Conservation (phyloP, 345 rosid genomes). For the Schrenkiella parvula region DNA sequence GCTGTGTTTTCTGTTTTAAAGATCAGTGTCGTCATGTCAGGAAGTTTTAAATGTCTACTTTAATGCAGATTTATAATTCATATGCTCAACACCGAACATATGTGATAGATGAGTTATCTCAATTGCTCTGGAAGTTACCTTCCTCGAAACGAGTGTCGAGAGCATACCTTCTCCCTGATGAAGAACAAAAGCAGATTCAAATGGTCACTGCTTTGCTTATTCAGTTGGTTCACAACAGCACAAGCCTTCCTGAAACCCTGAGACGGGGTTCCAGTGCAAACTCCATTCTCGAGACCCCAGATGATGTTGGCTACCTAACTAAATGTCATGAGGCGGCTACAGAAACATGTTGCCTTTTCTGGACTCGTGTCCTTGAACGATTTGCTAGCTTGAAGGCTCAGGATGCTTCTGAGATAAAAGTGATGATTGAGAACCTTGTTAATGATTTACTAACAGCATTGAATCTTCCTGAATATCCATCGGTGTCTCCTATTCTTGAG, state of each 20-base stretch:
- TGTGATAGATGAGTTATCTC: constrained; percentile 84
- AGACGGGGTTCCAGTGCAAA: constrained; percentile 57
- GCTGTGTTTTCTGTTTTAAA: neutral
- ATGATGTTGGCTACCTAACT: constrained; percentile 62
- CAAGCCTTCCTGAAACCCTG: constrained; percentile 79
- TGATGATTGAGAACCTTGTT: constrained; percentile 87
- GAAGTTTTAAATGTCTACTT: constrained; percentile 6
- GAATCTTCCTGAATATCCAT: constrained; percentile 94
- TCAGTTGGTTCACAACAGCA: constrained; percentile 91
- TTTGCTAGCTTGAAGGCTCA: constrained; percentile 76
- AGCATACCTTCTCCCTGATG: constrained; percentile 92
- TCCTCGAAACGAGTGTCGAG: constrained; percentile 72
- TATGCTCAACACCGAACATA: constrained; percentile 81
- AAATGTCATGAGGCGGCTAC: constrained; percentile 82
- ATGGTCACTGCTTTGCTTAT: constrained; percentile 91
- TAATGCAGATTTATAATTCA: constrained; percentile 77
- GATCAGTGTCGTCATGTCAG: neutral
- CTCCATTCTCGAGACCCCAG: constrained; percentile 53
- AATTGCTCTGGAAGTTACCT: constrained; percentile 87
- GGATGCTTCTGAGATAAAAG: constrained; percentile 92
- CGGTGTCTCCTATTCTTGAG: constrained; percentile 92
- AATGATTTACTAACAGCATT: constrained; percentile 82
- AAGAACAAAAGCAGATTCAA: constrained; percentile 98
- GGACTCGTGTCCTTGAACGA: constrained; percentile 97
- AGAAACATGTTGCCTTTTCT: constrained; percentile 92